Percentiles rank a stretch among this genome's conserved stretches.
These are phyloP conservation scores for Aureobasidium subglaciale DNA, from an alignment of 2,329 filamentous ascomycete species.

Conservation along the genomic window DNA sequence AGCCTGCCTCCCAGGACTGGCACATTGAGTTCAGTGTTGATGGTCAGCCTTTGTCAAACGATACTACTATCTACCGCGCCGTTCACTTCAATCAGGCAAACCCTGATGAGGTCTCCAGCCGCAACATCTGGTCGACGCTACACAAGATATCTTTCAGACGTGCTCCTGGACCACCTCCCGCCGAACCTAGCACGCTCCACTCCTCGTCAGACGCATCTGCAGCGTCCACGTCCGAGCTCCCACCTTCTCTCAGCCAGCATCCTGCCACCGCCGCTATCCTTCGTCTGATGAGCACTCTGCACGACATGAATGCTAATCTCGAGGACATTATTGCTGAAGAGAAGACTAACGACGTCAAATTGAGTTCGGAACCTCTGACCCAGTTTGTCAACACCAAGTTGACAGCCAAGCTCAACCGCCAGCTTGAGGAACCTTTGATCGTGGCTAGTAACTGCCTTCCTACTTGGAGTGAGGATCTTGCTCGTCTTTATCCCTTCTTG, in stretches of 20 bases:
- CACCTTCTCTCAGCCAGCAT: slow-evolving; percentile 73
- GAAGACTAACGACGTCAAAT: slow-evolving; percentile 55
- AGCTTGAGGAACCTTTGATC: slow-evolving; percentile 91
- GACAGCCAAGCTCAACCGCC: slow-evolving; percentile 93
- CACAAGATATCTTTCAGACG: slow-evolving; percentile 90
- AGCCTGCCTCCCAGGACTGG: slow-evolving; percentile 82
- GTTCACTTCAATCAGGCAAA: slow-evolving; percentile 65
- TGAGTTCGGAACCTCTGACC: slow-evolving; percentile 75
- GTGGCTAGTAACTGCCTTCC: slow-evolving; percentile 95
- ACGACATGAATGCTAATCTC: slow-evolving; percentile 86
- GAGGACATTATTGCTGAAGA: slow-evolving; percentile 73
- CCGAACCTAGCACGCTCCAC: slow-evolving; percentile 59
- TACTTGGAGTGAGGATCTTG: slow-evolving; percentile 91
- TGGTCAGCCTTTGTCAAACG: slow-evolving; percentile 73
- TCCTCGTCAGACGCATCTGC: slow-evolving; percentile 45
- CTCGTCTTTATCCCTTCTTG: slow-evolving; percentile 87
- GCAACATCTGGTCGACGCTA: slow-evolving; percentile 82
- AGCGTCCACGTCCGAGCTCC: slow-evolving; percentile 55
- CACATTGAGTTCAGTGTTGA: slow-evolving; percentile 93
- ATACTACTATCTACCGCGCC: slow-evolving; percentile 92
- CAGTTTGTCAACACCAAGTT: slow-evolving; percentile 99
- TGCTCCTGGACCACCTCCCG: slow-evolving; percentile 72
- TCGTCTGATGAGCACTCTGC: slow-evolving; percentile 78
- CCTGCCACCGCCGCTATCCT: slow-evolving; percentile 82
- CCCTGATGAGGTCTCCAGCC: slow-evolving; percentile 58